phyloP scores from a whole-genome alignment of 306 rosid species.

The Ceratonia siliqua region DNA sequence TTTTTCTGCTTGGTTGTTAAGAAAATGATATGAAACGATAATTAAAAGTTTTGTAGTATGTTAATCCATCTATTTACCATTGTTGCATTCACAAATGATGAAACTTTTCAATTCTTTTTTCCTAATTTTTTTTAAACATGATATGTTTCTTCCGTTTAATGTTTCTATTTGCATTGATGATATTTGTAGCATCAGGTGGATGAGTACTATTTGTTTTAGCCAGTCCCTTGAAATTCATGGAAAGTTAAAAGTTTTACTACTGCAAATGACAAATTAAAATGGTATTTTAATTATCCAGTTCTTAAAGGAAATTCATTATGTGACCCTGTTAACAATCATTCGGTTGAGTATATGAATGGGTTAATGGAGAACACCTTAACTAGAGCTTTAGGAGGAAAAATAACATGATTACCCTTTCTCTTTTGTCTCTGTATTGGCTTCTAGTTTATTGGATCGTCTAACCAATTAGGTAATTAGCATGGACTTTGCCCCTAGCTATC shows the following conservation, averaged over 20 bases:
- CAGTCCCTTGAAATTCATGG: not conserved
- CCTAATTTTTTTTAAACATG: not conserved
- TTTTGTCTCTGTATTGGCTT: too few species aligned
- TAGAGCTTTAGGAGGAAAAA: not conserved
- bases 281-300: too few species aligned
- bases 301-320: too few species aligned
- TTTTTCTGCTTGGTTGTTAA: not conserved
- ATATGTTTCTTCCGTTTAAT: not conserved
- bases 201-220: not conserved
- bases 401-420: too few species aligned
- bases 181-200: not conserved
- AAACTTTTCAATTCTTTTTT: not conserved
- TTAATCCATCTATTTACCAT: not conserved
- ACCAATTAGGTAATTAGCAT: too few species aligned
- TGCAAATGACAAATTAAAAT: too few species aligned
- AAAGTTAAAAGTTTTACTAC: too few species aligned
- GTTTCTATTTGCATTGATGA: too few species aligned
- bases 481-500: too few species aligned
- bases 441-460: too few species aligned
- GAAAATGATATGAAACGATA: not conserved
- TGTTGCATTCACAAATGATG: not conserved
- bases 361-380: too few species aligned
- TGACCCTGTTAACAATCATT: not conserved
- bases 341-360: too few species aligned
- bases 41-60: not conserved